A percentile compares a stretch with the other conserved stretches of the same genome.
Conservation (phyloP, 768 basidiomycete species). For the Russula virescens region DNA sequence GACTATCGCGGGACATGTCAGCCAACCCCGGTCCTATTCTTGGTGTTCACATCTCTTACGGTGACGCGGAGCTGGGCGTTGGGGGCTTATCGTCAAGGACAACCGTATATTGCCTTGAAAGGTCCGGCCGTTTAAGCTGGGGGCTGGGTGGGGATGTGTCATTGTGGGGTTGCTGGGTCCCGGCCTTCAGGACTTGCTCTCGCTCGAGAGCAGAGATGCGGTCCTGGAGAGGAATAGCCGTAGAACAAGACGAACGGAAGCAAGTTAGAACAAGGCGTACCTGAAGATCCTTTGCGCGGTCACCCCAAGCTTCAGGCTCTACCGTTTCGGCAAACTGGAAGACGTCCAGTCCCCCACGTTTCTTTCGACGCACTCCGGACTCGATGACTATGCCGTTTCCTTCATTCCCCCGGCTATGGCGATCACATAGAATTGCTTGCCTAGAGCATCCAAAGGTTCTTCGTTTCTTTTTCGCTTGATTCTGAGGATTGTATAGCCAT, state of each 20-base stretch:
- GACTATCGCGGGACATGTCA: constrained; percentile 35
- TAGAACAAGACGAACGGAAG: background rate
- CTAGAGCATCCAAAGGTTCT: constrained; percentile 76
- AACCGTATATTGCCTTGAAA: constrained; percentile 20
- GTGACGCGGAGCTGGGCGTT: constrained; percentile 19
- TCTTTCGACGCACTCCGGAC: constrained; percentile 50
- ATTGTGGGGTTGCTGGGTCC: background rate
- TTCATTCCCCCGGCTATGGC: constrained; percentile 9
- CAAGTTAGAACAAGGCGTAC: constrained; percentile 35
- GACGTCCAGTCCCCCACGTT: constrained; percentile 48
- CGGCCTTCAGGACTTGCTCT: constrained; percentile 16
- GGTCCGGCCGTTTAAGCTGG: constrained; percentile 14
- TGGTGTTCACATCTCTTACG: constrained; percentile 24
- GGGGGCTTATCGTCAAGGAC: constrained; percentile 9
- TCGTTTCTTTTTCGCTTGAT: constrained; percentile 81
- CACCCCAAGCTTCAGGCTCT: constrained; percentile 62
- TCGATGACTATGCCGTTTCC: constrained; percentile 49
- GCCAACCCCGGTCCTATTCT: background rate
- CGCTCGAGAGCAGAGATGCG: constrained; percentile 28
- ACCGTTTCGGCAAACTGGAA: constrained; percentile 82
- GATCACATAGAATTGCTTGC: constrained; percentile 35
- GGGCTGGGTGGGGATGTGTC: background rate
- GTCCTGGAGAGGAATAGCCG: constrained; percentile 18
- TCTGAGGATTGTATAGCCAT: constrained; percentile 64
- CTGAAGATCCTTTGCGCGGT: constrained; percentile 57